Base-by-base conservation (phyloP, 2,329 filamentous ascomycete species). In the Sporothrix euskadiensis region DNA sequence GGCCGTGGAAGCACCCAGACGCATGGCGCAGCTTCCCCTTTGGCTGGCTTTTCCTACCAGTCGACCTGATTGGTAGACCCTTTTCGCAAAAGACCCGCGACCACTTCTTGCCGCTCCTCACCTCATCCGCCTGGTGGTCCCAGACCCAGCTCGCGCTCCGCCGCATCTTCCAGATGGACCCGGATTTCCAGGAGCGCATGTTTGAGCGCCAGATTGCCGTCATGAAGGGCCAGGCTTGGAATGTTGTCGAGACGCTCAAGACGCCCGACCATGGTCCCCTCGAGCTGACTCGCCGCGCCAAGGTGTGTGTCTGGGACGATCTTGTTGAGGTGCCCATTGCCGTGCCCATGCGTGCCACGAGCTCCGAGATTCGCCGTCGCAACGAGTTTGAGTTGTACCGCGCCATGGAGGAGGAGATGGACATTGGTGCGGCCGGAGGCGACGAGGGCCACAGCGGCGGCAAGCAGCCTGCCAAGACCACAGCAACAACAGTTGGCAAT, bases 181-280 rank as follows among this genome's bases (percentile, higher is more conserved):
- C 91, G 2, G 96, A 99, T 82, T 99, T 99, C 82, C 94, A 98
- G 81, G 96, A 99, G 83, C 92, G 93, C 82, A 99, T 99, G 96
- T 99, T 97, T 83, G 94, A 94, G n/a, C 90, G 93, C 77, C 96
- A 99, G 80, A 97, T 99, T 75, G 95, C 96, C 0, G 96, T 99
- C 74, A 97, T 99, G 94, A 99, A 99, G 83, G 96, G 96, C 12
- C 96, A 99, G 80, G 96, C 96, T 0, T 99, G 96, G 94, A 99
- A 99, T 80, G 96, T 99, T 0, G 96, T 99, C 4, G 96, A 99
- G 83, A 98, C 96, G 0, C 87, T 99, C 75, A 99, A 99, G 81
- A 92, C 92, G 22, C 86, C 89, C 0, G 96, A 98, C 79, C 95
- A 98, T 79, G 96, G 96, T 0, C 96, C 96, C 0, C 85, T 99